Percentiles rank a stretch among this genome's conserved stretches.
phyloP scores from a whole-genome alignment of 768 basidiomycete genomes.

The Termitomyces sp. region DNA sequence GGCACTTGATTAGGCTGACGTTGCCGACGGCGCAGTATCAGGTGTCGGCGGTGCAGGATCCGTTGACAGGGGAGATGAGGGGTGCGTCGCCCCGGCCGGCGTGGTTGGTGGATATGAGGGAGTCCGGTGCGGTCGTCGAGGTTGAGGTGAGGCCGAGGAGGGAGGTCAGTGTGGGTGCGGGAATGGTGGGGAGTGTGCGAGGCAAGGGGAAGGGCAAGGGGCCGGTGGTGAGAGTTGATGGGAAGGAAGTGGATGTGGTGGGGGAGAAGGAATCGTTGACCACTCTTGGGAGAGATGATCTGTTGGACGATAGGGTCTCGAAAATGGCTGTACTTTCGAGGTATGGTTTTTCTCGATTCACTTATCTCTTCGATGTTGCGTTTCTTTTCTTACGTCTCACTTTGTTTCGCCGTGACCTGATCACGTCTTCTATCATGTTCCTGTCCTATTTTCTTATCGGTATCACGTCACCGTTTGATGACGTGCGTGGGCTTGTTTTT shows the following conservation, averaged over 20 bases:
- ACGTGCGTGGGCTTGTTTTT: constrained; percentile 6
- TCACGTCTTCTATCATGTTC: not conserved
- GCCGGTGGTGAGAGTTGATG: constrained; percentile 30
- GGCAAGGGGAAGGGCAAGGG: constrained; percentile 17
- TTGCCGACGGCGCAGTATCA: constrained; percentile 82
- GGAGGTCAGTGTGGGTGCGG: constrained; percentile 16
- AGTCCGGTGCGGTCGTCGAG: constrained; percentile 41
- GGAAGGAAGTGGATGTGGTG: constrained; percentile 51
- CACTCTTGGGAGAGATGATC: constrained; percentile 65
- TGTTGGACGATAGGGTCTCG: constrained; percentile 63
- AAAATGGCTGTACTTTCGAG: constrained; percentile 65
- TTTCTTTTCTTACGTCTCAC: constrained; percentile 6
- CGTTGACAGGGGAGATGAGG: constrained; percentile 66
- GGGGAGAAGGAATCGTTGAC: constrained; percentile 76
- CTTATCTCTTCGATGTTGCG: not conserved
- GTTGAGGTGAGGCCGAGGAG: constrained; percentile 47
- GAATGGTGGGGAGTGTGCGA: constrained; percentile 26
- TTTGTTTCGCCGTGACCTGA: not conserved
- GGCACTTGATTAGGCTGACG: constrained; percentile 73
- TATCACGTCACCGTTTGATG: not conserved
- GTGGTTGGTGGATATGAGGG: constrained; percentile 69
- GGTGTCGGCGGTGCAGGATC: constrained; percentile 72
- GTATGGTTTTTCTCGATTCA: constrained; percentile 30
- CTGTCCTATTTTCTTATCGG: not conserved
- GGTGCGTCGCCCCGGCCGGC: constrained; percentile 56